Conservation (phyloP, 1,284 basidiomycete species). For the Pseudozyma hubeiensis region DNA sequence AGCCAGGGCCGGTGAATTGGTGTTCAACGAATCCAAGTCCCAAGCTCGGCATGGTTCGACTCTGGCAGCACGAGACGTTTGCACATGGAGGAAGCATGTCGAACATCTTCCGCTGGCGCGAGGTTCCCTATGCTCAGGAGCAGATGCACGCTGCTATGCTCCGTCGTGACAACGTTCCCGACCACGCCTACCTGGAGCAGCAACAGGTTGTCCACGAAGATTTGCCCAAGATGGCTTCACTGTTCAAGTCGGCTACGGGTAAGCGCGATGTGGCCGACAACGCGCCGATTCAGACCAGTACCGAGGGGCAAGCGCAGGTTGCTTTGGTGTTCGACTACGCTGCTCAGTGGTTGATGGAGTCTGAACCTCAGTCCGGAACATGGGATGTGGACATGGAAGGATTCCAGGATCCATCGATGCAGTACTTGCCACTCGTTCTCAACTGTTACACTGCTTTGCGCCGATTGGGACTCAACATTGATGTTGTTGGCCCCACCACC, state of each 20-base stretch:
- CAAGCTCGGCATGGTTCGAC: constrained; percentile 41
- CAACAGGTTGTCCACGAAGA: constrained; percentile 46
- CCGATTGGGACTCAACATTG: constrained; percentile 49
- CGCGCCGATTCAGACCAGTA: constrained; percentile 21
- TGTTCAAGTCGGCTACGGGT: constrained; percentile 12
- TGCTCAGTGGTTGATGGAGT: constrained; percentile 41
- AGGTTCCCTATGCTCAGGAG: constrained; percentile 53
- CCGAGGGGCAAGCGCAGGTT: constrained; percentile 37
- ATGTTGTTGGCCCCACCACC: constrained; percentile 40
- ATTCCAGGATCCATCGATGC: constrained; percentile 41
- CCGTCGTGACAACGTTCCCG: constrained; percentile 49
- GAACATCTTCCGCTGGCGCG: constrained; percentile 54
- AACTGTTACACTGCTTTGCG: constrained; percentile 51
- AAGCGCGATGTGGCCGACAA: constrained; percentile 20
- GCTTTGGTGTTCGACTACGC: constrained; percentile 49
- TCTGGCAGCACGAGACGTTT: constrained; percentile 55
- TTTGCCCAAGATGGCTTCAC: constrained; percentile 25
- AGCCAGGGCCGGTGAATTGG: constrained; percentile 49
- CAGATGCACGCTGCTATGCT: constrained; percentile 57
- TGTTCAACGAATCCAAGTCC: constrained; percentile 39
- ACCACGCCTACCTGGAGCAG: constrained; percentile 48
- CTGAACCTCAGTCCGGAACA: constrained; percentile 47
- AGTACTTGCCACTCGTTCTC: constrained; percentile 42
- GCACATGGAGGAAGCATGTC: constrained; percentile 45
- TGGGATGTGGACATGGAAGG: constrained; percentile 32